A percentile compares a stretch with the other conserved stretches of the same genome.
These are phyloP conservation scores for Dendrobium huoshanense DNA, from an alignment of 106 monocot species.

Conservation along the genomic window DNA sequence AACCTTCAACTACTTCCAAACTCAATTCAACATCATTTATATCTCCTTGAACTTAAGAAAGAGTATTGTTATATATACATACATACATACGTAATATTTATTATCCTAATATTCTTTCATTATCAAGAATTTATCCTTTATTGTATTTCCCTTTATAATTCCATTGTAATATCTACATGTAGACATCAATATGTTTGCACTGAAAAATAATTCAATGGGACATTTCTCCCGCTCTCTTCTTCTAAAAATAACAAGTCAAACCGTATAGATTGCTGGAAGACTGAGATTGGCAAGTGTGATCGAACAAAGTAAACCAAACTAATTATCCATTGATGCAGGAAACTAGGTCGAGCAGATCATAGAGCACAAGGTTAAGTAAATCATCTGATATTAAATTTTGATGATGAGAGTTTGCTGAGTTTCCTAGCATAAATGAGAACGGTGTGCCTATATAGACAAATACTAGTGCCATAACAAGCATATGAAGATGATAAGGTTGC, in stretches of 20 bases:
- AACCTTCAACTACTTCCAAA: not conserved
- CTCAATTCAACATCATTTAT: not conserved
- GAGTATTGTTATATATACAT: no score
- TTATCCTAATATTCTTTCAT: not conserved
- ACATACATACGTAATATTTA: not conserved
- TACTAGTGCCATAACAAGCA: not conserved
- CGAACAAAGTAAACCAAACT: not conserved
- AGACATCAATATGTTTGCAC: no score
- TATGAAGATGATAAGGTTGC: not conserved
- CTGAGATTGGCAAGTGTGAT: not conserved
- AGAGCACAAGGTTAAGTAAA: not conserved
- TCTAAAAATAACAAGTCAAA: not conserved
- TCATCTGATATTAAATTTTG: not conserved
- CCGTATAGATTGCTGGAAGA: not conserved
- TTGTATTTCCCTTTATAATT: not conserved
- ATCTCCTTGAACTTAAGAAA: no score
- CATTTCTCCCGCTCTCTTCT: not conserved
- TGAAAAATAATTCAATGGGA: not conserved
- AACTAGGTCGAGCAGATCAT: not conserved
- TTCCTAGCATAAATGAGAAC: not conserved
- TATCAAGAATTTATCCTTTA: not conserved
- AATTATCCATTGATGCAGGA: not conserved
- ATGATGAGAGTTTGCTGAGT: not conserved
- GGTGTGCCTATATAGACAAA: not conserved
- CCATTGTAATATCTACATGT: not conserved